These are phyloP conservation scores for Takashimella koratensis DNA, from an alignment of 1,284 basidiomycete genomes.

Conservation along the genomic window DNA sequence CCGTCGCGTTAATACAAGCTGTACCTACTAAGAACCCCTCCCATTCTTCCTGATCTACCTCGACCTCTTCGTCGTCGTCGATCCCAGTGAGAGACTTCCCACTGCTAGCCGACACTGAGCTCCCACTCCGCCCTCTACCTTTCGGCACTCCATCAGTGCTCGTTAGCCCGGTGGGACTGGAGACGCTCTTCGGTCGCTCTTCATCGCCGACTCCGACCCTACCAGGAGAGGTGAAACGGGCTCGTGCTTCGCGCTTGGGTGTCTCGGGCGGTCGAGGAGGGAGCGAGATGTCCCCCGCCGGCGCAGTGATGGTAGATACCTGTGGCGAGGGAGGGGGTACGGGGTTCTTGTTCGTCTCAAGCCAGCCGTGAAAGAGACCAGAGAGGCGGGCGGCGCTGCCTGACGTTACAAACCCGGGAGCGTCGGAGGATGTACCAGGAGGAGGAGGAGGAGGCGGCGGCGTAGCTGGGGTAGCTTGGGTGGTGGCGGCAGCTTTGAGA, in stretches of 20 bases:
- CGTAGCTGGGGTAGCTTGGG: background rate
- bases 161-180: too few relatives aligned
- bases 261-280: background rate
- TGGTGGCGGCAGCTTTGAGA: conserved; percentile 16
- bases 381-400: conserved; percentile 14
- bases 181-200: too few relatives aligned
- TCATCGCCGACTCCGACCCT: too few relatives aligned
- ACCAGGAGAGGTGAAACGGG: too few relatives aligned
- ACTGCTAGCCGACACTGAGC: background rate
- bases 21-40: conserved; percentile 64
- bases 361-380: conserved; percentile 22
- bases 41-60: conserved; percentile 52
- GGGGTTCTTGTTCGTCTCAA: conserved; percentile 20
- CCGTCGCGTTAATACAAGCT: too few relatives aligned
- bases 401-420: background rate
- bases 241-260: too few relatives aligned
- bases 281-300: background rate
- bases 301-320: conserved; percentile 1
- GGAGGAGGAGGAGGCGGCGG: too few relatives aligned
- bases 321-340: conserved; percentile 23
- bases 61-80: conserved; percentile 49
- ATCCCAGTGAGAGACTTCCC: background rate
- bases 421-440: too few relatives aligned
- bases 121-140: background rate
- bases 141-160: too few relatives aligned